Conservation (phyloP, 2,329 filamentous ascomycete genomes). For the Trichoderma brevicompactum region DNA sequence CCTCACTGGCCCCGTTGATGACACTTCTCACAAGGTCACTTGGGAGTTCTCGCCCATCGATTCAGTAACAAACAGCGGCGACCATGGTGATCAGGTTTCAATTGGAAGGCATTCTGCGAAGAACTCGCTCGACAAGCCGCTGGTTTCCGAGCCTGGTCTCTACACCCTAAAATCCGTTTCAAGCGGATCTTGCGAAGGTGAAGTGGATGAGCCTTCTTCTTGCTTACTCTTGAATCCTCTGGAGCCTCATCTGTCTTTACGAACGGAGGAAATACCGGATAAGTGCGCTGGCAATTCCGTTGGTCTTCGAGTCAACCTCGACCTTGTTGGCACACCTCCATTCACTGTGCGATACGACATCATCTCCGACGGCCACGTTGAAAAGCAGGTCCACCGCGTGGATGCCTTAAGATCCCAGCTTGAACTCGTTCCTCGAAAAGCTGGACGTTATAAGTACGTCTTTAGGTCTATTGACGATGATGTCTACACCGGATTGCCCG, state of each 20-base stretch:
- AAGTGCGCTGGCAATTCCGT: constrained; percentile 95
- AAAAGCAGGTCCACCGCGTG: constrained; percentile 61
- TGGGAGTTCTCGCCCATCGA: constrained; percentile 83
- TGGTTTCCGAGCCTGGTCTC: constrained; percentile 76
- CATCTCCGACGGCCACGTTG: constrained; percentile 62
- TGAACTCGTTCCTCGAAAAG: constrained; percentile 78
- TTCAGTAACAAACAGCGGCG: constrained; percentile 69
- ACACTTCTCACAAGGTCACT: constrained; percentile 71
- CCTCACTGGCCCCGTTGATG: constrained; percentile 60
- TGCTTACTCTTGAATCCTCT: constrained; percentile 90
- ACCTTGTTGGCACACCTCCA: constrained; percentile 89
- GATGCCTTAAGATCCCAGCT: constrained; percentile 80
- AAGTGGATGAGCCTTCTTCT: constrained; percentile 91
- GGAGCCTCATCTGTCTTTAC: constrained; percentile 76
- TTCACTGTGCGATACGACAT: constrained; percentile 83
- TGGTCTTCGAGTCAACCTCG: constrained; percentile 83
- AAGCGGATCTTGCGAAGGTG: constrained; percentile 81
- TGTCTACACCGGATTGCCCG: constrained; percentile 71
- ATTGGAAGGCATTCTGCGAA: constrained; percentile 64
- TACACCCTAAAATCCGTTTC: constrained; percentile 83
- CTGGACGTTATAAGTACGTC: constrained; percentile 84
- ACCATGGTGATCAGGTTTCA: constrained; percentile 65
- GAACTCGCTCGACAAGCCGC: constrained; percentile 64
- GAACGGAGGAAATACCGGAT: constrained; percentile 82
- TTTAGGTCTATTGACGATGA: constrained; percentile 81